Evolutionary conservation across 2,329 filamentous ascomycete species (phyloP).

Genomic region (Fusarium falciforme): DNA sequence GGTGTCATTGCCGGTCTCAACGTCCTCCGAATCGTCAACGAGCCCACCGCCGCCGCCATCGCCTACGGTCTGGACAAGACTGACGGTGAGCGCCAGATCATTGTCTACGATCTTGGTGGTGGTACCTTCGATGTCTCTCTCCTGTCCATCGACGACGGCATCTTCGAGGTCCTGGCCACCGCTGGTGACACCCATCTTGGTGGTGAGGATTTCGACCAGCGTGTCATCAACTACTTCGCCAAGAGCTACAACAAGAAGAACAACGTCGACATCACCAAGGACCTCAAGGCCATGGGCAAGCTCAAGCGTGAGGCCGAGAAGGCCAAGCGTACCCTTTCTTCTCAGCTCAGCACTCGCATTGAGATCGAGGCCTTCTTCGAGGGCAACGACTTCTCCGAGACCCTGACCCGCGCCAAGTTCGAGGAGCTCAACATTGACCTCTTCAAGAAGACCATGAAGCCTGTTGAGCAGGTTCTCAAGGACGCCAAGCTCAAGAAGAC

Average conservation of each 20-base stretch:
- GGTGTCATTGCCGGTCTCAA: constrained; percentile 92
- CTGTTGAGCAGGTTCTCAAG: constrained; percentile 98
- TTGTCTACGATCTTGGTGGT: constrained; percentile 94
- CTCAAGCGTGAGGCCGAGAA: constrained; percentile 99
- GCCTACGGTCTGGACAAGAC: constrained; percentile 94
- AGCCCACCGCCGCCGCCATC: constrained; percentile 94
- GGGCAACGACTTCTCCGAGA: constrained; percentile 98
- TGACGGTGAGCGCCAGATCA: constrained; percentile 85
- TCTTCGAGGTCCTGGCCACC: constrained; percentile 94
- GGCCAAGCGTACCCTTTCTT: constrained; percentile 97
- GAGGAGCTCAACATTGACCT: constrained; percentile 99
- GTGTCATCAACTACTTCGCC: constrained; percentile 94
- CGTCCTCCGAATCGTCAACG: constrained; percentile 95
- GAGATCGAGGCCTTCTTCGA: constrained; percentile 98
- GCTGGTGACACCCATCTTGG: constrained; percentile 97
- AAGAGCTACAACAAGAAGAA: constrained; percentile 99
- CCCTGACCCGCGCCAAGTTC: constrained; percentile 97
- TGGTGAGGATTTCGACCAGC: constrained; percentile 99
- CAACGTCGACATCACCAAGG: constrained; percentile 90
- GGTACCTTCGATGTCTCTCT: constrained; percentile 96
- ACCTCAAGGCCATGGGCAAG: constrained; percentile 98
- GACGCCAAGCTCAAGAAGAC: constrained; percentile 97
- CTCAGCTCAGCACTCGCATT: constrained; percentile 91
- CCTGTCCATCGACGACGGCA: constrained; percentile 89
- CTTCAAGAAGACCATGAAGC: constrained; percentile 99